Base-by-base conservation (phyloP, 2,329 filamentous ascomycete species). In the Colletotrichum kahawae region DNA sequence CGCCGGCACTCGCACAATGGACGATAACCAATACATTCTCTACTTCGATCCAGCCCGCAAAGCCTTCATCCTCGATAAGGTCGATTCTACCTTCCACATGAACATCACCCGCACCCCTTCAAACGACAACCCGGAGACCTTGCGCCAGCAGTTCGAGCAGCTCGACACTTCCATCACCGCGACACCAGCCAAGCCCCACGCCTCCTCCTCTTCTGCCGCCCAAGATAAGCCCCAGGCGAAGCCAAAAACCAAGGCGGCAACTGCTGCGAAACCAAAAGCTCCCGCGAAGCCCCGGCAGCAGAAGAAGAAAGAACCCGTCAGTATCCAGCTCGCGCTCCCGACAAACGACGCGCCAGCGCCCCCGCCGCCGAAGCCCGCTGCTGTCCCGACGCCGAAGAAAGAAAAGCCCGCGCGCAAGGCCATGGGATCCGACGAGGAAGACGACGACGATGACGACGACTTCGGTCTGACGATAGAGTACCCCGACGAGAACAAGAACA, bases 71-170 rank as follows among this genome's bases (percentile, higher is more conserved):
- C 89, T 98, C 70, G 95, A 98, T 85, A 92, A 92, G 67, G 87
- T 98, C 70, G 92, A 95, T 81, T 93, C 93, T n/a, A 92, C 93
- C 51, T 94, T 98, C 84, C 93, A 95, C 80, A 96, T 98, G 93
- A 98, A 98, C 83, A 85, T 98, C 69, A 92, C 91, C 67, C 91
- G 90, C 70, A 92, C 92, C 16, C 94, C 93, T 4, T 90, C 88
- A 77, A 93, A 93, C 79, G 86, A 88, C 69, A 91, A 95, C 78
- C 84, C 89, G 68, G 90, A 90, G 34, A 91, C 89, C 79, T 87
- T 97, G 54, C 89, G 91, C 63, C 89, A 91, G 65, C 89, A 93
- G 80, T 92, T 95, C 81, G 88, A 92, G 12, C 94, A 95, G 75
- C 88, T 97, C 48, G 87, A 88, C 29, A 83, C 79, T 51, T 75